Percentiles rank a stretch among this genome's conserved stretches.
phyloP scores from a whole-genome alignment of 2,329 filamentous ascomycete species.

The Botrytis cinerea region DNA sequence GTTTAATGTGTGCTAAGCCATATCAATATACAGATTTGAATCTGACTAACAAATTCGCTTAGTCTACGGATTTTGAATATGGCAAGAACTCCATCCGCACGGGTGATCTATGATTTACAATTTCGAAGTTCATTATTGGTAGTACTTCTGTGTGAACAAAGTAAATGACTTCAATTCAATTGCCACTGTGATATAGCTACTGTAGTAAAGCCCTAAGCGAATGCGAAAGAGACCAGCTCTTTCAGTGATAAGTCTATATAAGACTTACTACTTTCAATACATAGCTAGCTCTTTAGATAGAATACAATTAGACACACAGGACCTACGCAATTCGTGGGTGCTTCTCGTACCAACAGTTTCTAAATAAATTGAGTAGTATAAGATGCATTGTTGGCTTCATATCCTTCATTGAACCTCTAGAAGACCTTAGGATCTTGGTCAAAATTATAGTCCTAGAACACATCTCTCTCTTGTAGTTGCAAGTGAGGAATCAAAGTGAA shows the following conservation, averaged over 20 bases:
- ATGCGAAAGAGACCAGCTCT: too few relatives aligned
- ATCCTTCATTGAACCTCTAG: not conserved
- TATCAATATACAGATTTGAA: not conserved
- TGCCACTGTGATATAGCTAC: too few relatives aligned
- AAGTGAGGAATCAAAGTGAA: constrained; percentile 4
- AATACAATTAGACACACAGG: too few relatives aligned
- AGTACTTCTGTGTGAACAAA: not conserved
- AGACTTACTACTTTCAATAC: too few relatives aligned
- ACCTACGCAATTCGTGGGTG: too few relatives aligned
- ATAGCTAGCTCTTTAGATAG: too few relatives aligned
- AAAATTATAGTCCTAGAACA: constrained; percentile 10
- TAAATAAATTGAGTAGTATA: constrained; percentile 24
- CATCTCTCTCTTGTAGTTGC: constrained; percentile 17
- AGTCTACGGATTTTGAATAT: constrained; percentile 32
- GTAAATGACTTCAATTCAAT: too few relatives aligned
- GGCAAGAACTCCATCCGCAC: constrained; percentile 46
- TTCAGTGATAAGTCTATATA: too few relatives aligned
- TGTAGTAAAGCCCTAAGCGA: too few relatives aligned
- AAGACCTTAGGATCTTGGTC: constrained; percentile 13
- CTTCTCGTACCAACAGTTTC: too few relatives aligned
- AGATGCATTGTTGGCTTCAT: constrained; percentile 12
- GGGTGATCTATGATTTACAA: constrained; percentile 30
- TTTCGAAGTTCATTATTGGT: not conserved
- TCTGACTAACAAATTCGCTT: not conserved
- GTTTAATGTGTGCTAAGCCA: constrained; percentile 20